Evolutionary conservation across 2,329 filamentous ascomycete species (phyloP), one percentile per base, ranked within the genome.

Genomic region (Penicillium sclerotigenum): DNA sequence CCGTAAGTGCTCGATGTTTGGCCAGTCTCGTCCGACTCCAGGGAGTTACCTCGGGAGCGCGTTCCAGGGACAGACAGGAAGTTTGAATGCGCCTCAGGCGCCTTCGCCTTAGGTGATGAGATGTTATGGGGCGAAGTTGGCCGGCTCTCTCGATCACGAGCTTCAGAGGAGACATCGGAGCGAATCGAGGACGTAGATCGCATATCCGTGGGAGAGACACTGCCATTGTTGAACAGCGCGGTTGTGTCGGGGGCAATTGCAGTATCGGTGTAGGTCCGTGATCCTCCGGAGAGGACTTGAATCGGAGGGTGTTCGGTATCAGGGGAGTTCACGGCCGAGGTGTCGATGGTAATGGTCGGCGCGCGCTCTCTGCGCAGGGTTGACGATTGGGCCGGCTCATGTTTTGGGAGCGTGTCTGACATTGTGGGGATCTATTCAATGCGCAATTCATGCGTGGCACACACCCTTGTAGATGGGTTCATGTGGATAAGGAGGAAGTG

Each of bases 111-210:
- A 2, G 86, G 85, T 11, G 86, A 87, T 0, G 84, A 87, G 38
- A 88, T 74, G 73, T 88, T 87, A 69, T 88, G 86, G 6, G 85
- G 84, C 38, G 86, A 88, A 2, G 81, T 86, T 11, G 86, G 86
- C 63, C 84, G 77, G 65, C 83, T 85, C 42, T 65, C 83, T 54
- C 65, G 67, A 24, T 73, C 68, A 59, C 78, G 77, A 61, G 78
- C 83, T 37, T 87, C 85, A 54, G 85, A 86, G 14, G 83, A 86
- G 48, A 73, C 77, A 49, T 80, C 77, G 18, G 77, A 77, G 59
- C 80, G 79, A 40, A 83, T 71, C 58, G 87, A 84, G 4, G 79
- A 70, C 5, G 71, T 67, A n/a, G 75, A 77, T 54, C 80, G 79
- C 43, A 81, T 69, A 62, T 87, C 83, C 1, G 80, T 73, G 16